Evolutionary conservation across 2,329 filamentous ascomycete genomes (phyloP), one percentile per base, ranked within the genome.

Genomic region (Exophiala sp.): DNA sequence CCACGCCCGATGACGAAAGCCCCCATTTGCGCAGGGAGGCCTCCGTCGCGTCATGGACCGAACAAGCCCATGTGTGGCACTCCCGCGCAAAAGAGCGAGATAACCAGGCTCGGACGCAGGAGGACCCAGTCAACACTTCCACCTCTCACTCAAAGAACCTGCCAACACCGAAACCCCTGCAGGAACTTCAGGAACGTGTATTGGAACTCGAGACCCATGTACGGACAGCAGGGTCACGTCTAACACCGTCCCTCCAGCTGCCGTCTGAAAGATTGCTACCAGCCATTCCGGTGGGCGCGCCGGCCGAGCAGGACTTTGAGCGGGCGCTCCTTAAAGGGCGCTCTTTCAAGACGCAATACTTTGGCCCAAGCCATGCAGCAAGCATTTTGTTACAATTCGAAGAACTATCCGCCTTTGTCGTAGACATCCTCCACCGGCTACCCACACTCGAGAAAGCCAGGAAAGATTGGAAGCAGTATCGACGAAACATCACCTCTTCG

Each of bases 321-420:
- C 56, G 61, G 39, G 57, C 59, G 20, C 42, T 62, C n/a, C 52
- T 65, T 12, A 57, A 60, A 7, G 63, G 63, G 0, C 52, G 57
- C 36, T 44, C 54, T 14, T 63, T 65, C 52, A 63, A 62, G 32
- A 65, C 63, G 18, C 56, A 63, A 43, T 65, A 65, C 40, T 58
- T 59, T 47, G 63, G 63, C 12, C 61, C 61, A 10, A 63, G 57
- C 47, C 56, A 65, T 44, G 51, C 52, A 14, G 53, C 58, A 8
- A 59, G 58, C 35, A 44, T 63, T 18, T 58, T 65, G 21, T 38
- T 60, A 16, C 62, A 65, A 47, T 63, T 62, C 35, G 60, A 63
- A 45, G 61, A 65, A 34, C 54, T 65, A 6, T 61, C 60, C 16
- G 48, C 50, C 16, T 63, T 63, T 39, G 60, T 60, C 32, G 59